Evolutionary conservation across 1,139 yeast species (phyloP), one percentile per base, ranked within the genome.

Genomic region (Saccharomyces hybrid): DNA sequence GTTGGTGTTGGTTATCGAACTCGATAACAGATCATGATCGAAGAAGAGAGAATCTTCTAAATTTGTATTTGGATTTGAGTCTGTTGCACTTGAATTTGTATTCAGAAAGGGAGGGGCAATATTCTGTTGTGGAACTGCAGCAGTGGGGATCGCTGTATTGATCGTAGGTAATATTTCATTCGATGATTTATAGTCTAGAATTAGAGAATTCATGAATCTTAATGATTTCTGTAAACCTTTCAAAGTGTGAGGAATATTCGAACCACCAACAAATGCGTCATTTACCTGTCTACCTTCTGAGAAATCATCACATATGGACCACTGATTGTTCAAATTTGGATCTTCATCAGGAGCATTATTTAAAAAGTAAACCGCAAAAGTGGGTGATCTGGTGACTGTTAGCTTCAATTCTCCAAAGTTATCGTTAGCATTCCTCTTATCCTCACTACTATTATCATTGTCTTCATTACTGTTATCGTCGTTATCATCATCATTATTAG

Each of bases 261-360:
- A 70, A 2, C 76, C 87, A 14, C 82, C 82, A 48, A 75, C 71
- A 64, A 75, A 81, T 0, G 93, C 91, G 58, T 76, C 78, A 56
- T 82, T 81, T 11, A 86, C 93, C 66, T 86, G 91, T 63, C 84
- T 89, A 26, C 88, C 90, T 62, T 86, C 93, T 56, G 88, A 83
- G 62, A 86, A 86, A 70, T 86, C 95, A 57, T 86, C 93, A 69
- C 93, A 86, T 28, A 85, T 82, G 2, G 87, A 82, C 95, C 95
- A 86, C 64, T 84, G 89, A 66, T 86, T 85, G 46, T 63, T 62
- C 13, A 38, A n/a, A 13, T 19, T 19, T 38, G 44, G 44, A 38
- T 38, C 44, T 38, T 38, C 44, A 19, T 38, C 44, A 38, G 44
- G 44, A 61, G 70, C 75, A 3, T 62, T 61, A 49, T 67, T 76